Percentiles rank a stretch among this genome's conserved stretches.
These are phyloP conservation scores for Fusarium torulosum DNA, from an alignment of 2,329 filamentous ascomycete species.

Conservation along the genomic window DNA sequence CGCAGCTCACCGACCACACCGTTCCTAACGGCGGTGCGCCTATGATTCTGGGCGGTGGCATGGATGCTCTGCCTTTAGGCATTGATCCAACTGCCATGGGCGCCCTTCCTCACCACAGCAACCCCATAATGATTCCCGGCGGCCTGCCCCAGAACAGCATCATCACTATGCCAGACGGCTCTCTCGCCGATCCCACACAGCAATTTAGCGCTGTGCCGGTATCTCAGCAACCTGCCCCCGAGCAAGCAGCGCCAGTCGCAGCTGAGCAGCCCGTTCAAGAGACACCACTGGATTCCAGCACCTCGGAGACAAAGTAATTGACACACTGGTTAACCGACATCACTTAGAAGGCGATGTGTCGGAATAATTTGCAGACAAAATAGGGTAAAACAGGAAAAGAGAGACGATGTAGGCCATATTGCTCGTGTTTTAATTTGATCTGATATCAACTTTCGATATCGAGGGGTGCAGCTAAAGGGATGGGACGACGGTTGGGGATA, in stretches of 20 bases:
- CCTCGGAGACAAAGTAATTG: constrained; percentile 16
- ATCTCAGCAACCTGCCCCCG: constrained; percentile 22
- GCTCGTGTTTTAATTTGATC: constrained; percentile 15
- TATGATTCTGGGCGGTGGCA: constrained; percentile 43
- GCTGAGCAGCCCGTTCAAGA: constrained; percentile 32
- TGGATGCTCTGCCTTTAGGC: constrained; percentile 44
- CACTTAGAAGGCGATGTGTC: constrained; percentile 5
- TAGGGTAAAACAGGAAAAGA: background rate
- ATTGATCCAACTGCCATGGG: constrained; percentile 43
- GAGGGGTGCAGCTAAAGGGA: constrained; percentile 7
- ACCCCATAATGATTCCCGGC: constrained; percentile 43
- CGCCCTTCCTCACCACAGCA: constrained; percentile 44
- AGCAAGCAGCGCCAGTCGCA: constrained; percentile 10
- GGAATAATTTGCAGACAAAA: constrained; percentile 12
- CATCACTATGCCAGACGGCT: constrained; percentile 33
- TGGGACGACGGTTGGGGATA: constrained; percentile 24
- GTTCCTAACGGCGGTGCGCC: constrained; percentile 43
- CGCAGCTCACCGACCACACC: constrained; percentile 55
- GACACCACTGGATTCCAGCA: constrained; percentile 11
- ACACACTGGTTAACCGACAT: constrained; percentile 1
- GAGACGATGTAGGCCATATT: background rate
- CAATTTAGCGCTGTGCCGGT: constrained; percentile 15
- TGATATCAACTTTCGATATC: constrained; percentile 11
- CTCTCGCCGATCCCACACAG: constrained; percentile 34
- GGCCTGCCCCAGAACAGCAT: constrained; percentile 34